Evolutionary conservation across 2,329 filamentous ascomycete genomes (phyloP).

Genomic region (Beauveria caledonica): DNA sequence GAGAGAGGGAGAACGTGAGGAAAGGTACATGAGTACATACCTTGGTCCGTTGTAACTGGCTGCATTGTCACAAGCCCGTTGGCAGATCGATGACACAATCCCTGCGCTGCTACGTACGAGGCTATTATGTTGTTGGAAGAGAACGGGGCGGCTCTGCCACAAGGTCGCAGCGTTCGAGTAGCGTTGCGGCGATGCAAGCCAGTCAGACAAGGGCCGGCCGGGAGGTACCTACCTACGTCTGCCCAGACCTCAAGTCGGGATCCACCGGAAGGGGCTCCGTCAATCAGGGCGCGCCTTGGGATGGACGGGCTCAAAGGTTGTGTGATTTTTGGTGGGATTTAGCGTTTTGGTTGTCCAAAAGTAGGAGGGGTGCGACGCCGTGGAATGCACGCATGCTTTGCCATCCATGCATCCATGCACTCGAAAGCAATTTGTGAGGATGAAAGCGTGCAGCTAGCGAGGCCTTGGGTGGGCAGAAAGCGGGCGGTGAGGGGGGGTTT

Average conservation of each 20-base stretch:
- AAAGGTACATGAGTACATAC: constrained; percentile 13
- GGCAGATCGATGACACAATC: constrained; percentile 12
- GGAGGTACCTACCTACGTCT: constrained; percentile 5
- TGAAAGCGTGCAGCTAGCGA: background rate
- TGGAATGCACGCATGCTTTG: background rate
- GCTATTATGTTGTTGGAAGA: constrained; percentile 11
- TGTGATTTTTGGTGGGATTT: background rate
- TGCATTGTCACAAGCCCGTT: constrained; percentile 12
- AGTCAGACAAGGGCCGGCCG: background rate
- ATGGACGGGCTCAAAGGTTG: background rate
- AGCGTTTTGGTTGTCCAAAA: constrained; percentile 2
- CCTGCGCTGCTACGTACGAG: constrained; percentile 11
- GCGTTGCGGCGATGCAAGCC: background rate
- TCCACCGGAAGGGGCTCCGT: constrained; percentile 9
- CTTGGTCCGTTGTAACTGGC: constrained; percentile 8
- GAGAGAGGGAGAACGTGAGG: background rate
- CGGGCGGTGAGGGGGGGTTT: constrained; percentile 9
- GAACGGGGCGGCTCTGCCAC: constrained; percentile 8
- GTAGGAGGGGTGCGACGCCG: background rate
- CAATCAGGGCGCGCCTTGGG: constrained; percentile 10
- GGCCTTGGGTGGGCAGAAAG: constrained; percentile 1
- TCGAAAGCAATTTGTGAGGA: background rate
- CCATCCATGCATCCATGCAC: constrained; percentile 7
- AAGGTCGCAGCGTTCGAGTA: constrained; percentile 6
- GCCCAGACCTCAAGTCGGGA: constrained; percentile 10